phyloP scores from a whole-genome alignment of 306 rosid species.

The Vigna radiata region DNA sequence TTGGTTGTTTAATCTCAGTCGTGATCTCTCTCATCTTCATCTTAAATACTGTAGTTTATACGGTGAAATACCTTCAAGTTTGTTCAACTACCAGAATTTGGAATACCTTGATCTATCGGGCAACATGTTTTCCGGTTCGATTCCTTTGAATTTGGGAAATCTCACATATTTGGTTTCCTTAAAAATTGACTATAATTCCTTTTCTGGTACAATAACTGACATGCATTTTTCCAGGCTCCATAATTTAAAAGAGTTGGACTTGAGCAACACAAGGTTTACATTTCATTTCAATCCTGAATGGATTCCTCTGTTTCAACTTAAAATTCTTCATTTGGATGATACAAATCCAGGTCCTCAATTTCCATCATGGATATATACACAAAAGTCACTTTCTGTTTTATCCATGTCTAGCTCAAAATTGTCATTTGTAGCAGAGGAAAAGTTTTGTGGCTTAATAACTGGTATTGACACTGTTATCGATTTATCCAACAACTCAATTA shows the following conservation, averaged over 20 bases:
- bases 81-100: background rate
- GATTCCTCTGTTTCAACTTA: conserved; percentile 27
- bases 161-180: background rate
- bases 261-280: background rate
- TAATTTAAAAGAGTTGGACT: background rate
- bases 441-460: background rate
- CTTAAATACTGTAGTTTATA: accelerated
- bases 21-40: background rate
- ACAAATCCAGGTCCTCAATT: conserved; percentile 19
- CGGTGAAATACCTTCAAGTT: background rate
- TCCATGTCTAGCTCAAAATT: background rate
- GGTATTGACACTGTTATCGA: accelerated
- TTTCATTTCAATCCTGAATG: conserved; percentile 11
- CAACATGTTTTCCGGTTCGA: background rate
- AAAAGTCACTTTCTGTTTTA: background rate
- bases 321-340: background rate
- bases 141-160: conserved; percentile 8
- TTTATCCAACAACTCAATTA: conserved; percentile 8
- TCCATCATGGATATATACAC: conserved; percentile 16
- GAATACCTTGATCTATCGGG: background rate
- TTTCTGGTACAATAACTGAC: background rate
- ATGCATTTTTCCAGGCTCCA: background rate
- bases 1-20: conserved; percentile 31
- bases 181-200: background rate
- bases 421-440: background rate